Conservation (phyloP, 2,329 filamentous ascomycete genomes). For the Trichocomaceae sp. region DNA sequence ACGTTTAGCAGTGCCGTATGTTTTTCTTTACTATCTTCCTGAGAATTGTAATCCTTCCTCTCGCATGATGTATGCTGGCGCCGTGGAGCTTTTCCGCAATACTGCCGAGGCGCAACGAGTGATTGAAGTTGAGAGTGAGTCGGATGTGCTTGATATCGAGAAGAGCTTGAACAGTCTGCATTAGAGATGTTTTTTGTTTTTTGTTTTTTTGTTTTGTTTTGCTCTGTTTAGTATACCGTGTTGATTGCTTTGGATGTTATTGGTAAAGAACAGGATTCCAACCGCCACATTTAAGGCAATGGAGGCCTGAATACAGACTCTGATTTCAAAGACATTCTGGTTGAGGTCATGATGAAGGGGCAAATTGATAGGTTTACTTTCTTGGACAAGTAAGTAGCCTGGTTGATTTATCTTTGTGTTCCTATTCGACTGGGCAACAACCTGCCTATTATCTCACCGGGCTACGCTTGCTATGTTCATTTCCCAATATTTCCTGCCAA, state of each 20-base stretch:
- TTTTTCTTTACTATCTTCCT: constrained; percentile 90
- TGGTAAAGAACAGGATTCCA: background rate
- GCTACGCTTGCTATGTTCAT: too few species aligned
- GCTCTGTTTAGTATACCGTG: background rate
- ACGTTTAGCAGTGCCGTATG: constrained; percentile 81
- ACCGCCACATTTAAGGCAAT: too few species aligned
- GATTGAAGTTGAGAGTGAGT: constrained; percentile 72
- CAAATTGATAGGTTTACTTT: background rate
- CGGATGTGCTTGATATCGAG: constrained; percentile 79
- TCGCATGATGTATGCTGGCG: constrained; percentile 91
- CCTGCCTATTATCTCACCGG: too few species aligned
- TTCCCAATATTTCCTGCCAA: too few species aligned
- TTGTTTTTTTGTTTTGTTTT: background rate
- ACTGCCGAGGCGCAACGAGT: constrained; percentile 84
- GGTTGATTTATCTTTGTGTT: too few species aligned
- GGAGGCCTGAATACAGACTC: too few species aligned
- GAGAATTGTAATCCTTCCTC: constrained; percentile 80
- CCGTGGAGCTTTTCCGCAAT: constrained; percentile 91
- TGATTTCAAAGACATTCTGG: too few species aligned
- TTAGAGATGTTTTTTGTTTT: background rate
- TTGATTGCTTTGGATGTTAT: background rate
- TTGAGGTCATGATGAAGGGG: too few species aligned
- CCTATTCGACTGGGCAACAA: too few species aligned
- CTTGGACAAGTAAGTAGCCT: too few species aligned
- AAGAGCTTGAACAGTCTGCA: constrained; percentile 46